A percentile compares a stretch with the other conserved stretches of the same genome.
Conservation (phyloP, 2,329 filamentous ascomycete species). For the Ceratocystis huliohia region DNA sequence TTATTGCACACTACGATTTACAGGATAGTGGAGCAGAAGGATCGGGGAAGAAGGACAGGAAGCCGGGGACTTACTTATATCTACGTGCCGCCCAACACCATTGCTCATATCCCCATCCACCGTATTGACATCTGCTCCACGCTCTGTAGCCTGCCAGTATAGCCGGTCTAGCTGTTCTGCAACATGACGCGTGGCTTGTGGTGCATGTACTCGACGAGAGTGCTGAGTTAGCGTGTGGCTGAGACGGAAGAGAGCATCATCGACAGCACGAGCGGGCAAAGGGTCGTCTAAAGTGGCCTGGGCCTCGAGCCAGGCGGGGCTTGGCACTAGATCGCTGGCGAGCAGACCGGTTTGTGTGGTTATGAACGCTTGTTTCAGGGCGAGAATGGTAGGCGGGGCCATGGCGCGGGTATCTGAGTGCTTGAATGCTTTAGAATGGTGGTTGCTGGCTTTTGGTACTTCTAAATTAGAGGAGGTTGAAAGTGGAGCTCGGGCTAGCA, state of each 20-base stretch:
- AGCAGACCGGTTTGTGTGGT: conserved; percentile 49
- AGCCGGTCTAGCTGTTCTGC: conserved; percentile 59
- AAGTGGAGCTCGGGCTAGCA: neutral
- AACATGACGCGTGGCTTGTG: conserved; percentile 56
- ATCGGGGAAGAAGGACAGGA: neutral
- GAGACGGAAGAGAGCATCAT: conserved; percentile 45
- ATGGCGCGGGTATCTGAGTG: conserved; percentile 9
- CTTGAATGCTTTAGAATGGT: neutral
- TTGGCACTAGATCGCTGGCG: conserved; percentile 44
- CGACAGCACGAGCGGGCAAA: conserved; percentile 38
- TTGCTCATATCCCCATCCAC: conserved; percentile 29
- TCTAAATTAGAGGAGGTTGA: neutral
- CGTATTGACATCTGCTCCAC: conserved; percentile 29
- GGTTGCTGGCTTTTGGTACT: no score
- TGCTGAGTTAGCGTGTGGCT: conserved; percentile 54
- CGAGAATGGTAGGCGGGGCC: conserved; percentile 42
- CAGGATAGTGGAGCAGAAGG: neutral
- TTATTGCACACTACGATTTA: no score
- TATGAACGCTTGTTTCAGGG: conserved; percentile 53
- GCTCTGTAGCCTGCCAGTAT: conserved; percentile 41
- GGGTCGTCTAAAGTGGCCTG: conserved; percentile 30
- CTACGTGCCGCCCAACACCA: conserved; percentile 31
- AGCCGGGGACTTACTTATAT: conserved; percentile 31
- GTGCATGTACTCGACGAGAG: conserved; percentile 50
- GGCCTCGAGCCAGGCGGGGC: conserved; percentile 35